Base-by-base conservation (phyloP, 345 rosid species). In the Camelina sativa region DNA sequence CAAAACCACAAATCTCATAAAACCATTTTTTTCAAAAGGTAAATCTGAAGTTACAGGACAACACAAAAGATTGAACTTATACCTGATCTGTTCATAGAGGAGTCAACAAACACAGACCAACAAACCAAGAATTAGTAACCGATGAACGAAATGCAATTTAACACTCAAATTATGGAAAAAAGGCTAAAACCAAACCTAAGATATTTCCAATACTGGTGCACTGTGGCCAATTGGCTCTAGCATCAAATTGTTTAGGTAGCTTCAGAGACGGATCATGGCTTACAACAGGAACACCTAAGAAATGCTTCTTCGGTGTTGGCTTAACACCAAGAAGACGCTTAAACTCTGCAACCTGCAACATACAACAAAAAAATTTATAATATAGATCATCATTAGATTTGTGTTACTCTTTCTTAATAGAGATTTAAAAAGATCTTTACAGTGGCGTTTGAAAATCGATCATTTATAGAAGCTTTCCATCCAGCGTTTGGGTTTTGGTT, bases 391-490 rank as follows among this genome's bases (percentile, higher is more conserved):
- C 15, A 47, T 41, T 9, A 54, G 46, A 51, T 44, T 35, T 61
- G 20, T 60, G n/a, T 46, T 62, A 2, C 13, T 67, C 38, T 28
- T 11, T 58, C 28, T 28, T 11, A 71, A 54, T 47, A 47, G 8
- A 64, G 58, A 58, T 55, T 17, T 52, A 50, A 28, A 59, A 37
- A 74, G 62, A 72, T 54, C 38, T 1, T 48, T 55, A 94, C 97
- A 0, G 97, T 84, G 71, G 85, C 84, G 83, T 89, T 85, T 62
- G 96, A 85, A 68, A 91, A 85, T 41, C 80, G 79, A 62, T 91
- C 84, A 75, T 90, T 92, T 52, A 81, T 73, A 69, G 85, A 73
- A 85, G 99, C 97, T 85, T 87, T 52, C 99, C 99, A 94, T 70
- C 99, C 97, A 38, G 97, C 93, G 43, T 81, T 68, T 20, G 97